A percentile compares a stretch with the other conserved stretches of the same genome.
Evolutionary conservation across 352 stramenopile genomes (phyloP).

Genomic region (Peronospora farinosa): DNA sequence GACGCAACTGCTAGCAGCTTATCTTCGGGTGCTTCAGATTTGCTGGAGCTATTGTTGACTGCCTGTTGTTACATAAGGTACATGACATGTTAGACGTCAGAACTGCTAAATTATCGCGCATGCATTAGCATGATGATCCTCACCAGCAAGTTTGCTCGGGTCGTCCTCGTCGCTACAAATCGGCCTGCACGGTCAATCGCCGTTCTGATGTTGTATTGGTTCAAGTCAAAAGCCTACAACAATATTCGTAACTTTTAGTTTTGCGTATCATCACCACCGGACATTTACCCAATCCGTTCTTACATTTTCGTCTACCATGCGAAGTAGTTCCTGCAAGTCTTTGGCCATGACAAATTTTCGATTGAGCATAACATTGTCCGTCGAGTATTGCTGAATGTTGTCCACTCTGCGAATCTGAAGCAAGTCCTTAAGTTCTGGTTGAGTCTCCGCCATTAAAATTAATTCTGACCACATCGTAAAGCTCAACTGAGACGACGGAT

Average conservation of each 20-base stretch:
- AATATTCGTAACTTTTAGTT: constrained; percentile 5
- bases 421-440: constrained; percentile 57
- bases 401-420: constrained; percentile 62
- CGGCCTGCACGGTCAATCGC: constrained; percentile 44
- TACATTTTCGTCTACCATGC: constrained; percentile 61
- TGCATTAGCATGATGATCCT: constrained; percentile 1
- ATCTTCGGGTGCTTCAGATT: constrained; percentile 66
- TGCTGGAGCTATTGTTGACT: constrained; percentile 18
- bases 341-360: constrained; percentile 56
- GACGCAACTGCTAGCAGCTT: constrained; percentile 46
- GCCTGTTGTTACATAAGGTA: constrained; percentile 6
- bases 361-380: constrained; percentile 49
- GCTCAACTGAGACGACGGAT: constrained; percentile 61
- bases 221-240: constrained; percentile 40
- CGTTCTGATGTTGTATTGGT: constrained; percentile 58
- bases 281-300: constrained; percentile 5
- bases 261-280: neutral
- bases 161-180: constrained; percentile 29
- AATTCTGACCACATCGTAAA: constrained; percentile 78
- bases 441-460: constrained; percentile 67
- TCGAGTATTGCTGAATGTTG: constrained; percentile 48
- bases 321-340: constrained; percentile 49
- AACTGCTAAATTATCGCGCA: neutral
- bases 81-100: neutral
- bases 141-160: constrained; percentile 32